A percentile compares a stretch with the other conserved stretches of the same genome.
Evolutionary conservation across 2,329 filamentous ascomycete genomes (phyloP).

Genomic region (Colletotrichum karsti): DNA sequence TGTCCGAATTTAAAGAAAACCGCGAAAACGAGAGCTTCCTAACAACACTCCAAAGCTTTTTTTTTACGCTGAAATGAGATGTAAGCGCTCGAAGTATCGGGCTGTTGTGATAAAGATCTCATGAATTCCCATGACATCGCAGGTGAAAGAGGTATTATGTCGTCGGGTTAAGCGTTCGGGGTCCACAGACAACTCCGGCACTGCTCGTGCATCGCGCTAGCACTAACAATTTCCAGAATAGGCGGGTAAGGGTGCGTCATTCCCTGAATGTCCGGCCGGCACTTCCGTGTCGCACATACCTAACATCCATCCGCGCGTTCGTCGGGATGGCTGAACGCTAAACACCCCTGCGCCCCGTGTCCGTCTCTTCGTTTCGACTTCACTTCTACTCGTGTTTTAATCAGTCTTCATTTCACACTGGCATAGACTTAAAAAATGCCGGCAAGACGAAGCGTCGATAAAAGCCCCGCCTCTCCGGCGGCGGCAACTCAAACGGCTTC

Average conservation of each 20-base stretch:
- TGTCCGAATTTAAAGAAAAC: too few species aligned
- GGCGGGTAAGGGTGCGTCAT: conserved; percentile 16
- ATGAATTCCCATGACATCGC: not conserved
- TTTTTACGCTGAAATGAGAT: too few species aligned
- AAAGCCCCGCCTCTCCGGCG: conserved; percentile 14
- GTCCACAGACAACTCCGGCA: not conserved
- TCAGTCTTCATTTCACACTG: not conserved
- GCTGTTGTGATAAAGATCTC: too few species aligned
- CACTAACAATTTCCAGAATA: conserved; percentile 11
- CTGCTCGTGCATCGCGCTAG: conserved; percentile 1
- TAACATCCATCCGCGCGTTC: not conserved
- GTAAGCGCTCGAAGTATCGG: too few species aligned
- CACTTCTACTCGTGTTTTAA: conserved; percentile 17
- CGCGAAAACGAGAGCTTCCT: too few species aligned
- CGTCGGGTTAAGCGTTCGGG: not conserved
- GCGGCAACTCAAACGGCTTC: not conserved
- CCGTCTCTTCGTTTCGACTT: not conserved
- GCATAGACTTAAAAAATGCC: conserved; percentile 9
- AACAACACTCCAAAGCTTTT: too few species aligned
- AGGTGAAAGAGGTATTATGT: too few species aligned
- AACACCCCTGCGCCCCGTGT: not conserved
- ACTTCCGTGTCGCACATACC: conserved; percentile 13
- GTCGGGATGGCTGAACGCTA: not conserved
- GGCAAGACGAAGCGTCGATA: conserved; percentile 13
- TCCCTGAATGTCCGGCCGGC: conserved; percentile 10